These are phyloP conservation scores for Alternaria sp. DNA, from an alignment of 2,329 filamentous ascomycete species.

Conservation along the genomic window DNA sequence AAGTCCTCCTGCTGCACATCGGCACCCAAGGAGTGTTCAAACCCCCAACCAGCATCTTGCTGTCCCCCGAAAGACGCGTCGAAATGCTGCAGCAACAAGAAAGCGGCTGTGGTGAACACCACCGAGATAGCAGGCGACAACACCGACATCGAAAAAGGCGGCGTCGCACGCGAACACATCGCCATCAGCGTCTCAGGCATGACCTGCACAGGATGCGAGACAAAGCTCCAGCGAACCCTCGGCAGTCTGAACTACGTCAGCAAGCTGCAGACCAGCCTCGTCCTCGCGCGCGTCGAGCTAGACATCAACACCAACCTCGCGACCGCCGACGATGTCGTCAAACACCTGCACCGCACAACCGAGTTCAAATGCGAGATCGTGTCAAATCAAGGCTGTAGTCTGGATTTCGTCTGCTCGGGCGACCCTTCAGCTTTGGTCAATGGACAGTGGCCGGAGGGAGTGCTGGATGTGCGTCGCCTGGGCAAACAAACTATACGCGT, in stretches of 20 bases:
- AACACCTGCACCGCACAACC: slow-evolving; percentile 62
- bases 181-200: slow-evolving; percentile 70
- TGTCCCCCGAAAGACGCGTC: background rate
- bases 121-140: background rate
- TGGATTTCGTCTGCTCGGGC: slow-evolving; percentile 26
- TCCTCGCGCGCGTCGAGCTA: slow-evolving; percentile 70
- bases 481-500: slow-evolving; percentile 45
- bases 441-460: slow-evolving; percentile 31
- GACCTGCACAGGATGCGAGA: slow-evolving; percentile 77
- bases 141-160: slow-evolving; percentile 30
- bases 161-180: slow-evolving; percentile 57
- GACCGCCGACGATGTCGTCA: slow-evolving; percentile 52
- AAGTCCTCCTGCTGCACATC: background rate
- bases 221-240: slow-evolving; percentile 64
- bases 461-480: slow-evolving; percentile 21
- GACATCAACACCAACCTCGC: slow-evolving; percentile 54
- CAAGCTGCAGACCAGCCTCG: slow-evolving; percentile 68
- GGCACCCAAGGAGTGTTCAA: background rate
- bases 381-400: slow-evolving; percentile 29
- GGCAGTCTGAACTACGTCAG: slow-evolving; percentile 55
- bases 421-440: slow-evolving; percentile 16
- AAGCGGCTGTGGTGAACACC: background rate
- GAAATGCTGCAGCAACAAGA: background rate
- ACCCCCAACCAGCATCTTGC: background rate
- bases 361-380: slow-evolving; percentile 64